phyloP scores from a whole-genome alignment of 2,329 filamentous ascomycete genomes.

The Diaporthe amygdali region DNA sequence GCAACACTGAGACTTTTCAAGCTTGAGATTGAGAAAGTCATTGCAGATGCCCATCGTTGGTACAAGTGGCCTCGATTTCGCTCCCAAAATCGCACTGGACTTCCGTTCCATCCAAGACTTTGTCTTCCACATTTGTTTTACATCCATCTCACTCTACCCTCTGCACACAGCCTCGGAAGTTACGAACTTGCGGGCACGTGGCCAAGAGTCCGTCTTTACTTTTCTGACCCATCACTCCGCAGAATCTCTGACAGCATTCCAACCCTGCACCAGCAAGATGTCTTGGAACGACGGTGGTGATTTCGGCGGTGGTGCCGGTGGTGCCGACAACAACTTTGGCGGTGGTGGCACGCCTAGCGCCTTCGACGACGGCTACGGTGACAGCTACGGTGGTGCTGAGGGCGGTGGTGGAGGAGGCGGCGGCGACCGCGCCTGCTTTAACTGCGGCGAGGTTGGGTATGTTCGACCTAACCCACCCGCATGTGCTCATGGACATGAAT shows the following conservation, averaged over 20 bases:
- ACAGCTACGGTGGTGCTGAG: conserved; percentile 2
- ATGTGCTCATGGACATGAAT: background rate
- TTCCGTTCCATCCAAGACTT: background rate
- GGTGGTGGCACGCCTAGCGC: background rate
- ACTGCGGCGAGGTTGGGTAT: conserved; percentile 61
- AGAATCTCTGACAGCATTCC: background rate
- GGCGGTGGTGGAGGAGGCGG: conserved; percentile 27
- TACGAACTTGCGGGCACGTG: background rate
- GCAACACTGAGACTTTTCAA: background rate
- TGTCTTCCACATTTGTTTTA: background rate
- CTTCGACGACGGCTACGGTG: background rate
- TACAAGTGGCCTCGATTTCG: background rate
- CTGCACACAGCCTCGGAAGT: too few species aligned
- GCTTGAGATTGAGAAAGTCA: background rate
- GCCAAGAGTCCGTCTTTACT: background rate
- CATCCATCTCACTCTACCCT: background rate
- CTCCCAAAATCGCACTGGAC: background rate
- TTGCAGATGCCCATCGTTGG: background rate
- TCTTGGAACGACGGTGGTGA: conserved; percentile 9
- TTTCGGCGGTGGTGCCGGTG: background rate
- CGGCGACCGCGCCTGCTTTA: conserved; percentile 58
- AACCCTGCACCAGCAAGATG: background rate
- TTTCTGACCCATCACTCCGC: background rate
- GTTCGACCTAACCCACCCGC: conserved; percentile 29
- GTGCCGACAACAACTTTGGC: background rate